A percentile compares a stretch with the other conserved stretches of the same genome.
Evolutionary conservation across 768 basidiomycete genomes (phyloP).

Genomic region (Steccherinum ochraceum): DNA sequence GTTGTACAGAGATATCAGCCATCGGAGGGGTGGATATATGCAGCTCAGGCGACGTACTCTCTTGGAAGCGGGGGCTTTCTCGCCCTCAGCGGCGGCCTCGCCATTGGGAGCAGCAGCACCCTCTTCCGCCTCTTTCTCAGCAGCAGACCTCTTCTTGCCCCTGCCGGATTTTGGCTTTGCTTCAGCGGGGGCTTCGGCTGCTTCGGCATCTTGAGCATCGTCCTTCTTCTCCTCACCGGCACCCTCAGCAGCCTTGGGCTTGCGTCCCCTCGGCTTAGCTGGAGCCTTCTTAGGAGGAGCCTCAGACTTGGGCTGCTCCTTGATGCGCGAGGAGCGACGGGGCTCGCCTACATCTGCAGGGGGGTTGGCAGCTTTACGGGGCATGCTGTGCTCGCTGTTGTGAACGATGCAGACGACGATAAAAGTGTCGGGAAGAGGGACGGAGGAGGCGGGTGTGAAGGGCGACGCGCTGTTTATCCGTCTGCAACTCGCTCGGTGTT

Average conservation of each 20-base stretch:
- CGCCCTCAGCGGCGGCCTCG: slow-evolving; percentile 25
- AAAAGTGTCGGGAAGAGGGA: slow-evolving; percentile 13
- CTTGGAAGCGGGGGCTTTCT: slow-evolving; percentile 47
- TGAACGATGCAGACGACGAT: slow-evolving; percentile 5
- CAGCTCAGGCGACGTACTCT: slow-evolving; percentile 37
- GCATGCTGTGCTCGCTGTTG: slow-evolving; percentile 38
- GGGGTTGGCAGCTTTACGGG: slow-evolving; percentile 59
- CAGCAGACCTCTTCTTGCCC: slow-evolving; percentile 50
- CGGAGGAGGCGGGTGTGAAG: slow-evolving; percentile 13
- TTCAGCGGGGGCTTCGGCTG: slow-evolving; percentile 24
- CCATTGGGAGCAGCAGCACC: slow-evolving; percentile 32
- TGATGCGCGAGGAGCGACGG: slow-evolving; percentile 72
- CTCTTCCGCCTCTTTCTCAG: slow-evolving; percentile 34
- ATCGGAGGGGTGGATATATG: slow-evolving; percentile 15
- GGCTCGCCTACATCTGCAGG: slow-evolving; percentile 41
- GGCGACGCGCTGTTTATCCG: slow-evolving; percentile 11
- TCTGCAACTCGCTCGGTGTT: slow-evolving; percentile 11
- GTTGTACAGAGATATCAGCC: slow-evolving; percentile 36
- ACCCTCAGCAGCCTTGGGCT: slow-evolving; percentile 26
- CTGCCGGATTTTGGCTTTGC: slow-evolving; percentile 38
- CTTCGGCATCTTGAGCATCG: slow-evolving; percentile 38
- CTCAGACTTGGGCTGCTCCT: slow-evolving; percentile 57
- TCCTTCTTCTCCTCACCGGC: slow-evolving; percentile 27
- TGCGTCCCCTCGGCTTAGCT: slow-evolving; percentile 54
- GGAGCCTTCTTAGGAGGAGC: slow-evolving; percentile 49